Evolutionary conservation across 2,329 filamentous ascomycete genomes (phyloP), one percentile per base, ranked within the genome.

Genomic region (Achaetomium macrosporum): DNA sequence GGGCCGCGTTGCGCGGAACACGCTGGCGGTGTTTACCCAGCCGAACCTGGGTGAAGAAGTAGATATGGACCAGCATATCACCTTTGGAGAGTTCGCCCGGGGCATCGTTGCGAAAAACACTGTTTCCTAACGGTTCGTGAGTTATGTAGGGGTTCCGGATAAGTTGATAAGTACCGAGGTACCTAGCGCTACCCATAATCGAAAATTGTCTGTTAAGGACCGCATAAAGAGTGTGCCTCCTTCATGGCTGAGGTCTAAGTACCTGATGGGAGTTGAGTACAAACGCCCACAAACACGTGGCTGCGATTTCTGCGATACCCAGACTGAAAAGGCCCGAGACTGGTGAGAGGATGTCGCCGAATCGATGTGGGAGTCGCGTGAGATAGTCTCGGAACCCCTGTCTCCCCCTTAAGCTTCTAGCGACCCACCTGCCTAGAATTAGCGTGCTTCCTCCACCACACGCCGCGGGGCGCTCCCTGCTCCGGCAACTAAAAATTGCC

Each of bases 1-100:
- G 13, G 74, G 73, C 2, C 72, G 73, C 29, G 78, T 91, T 55
- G 87, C 87, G 29, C 75, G 87, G 54, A 97, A 97, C 71, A 99
- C 93, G 10, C 71, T 99, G 60, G 93, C 93, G 0, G 90, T 97
- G 10, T 99, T 97, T 66, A 99, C 92, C 54, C 93, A 99, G 77
- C 93, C 93, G 20, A 96, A 96, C 72, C 70, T 97, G 55, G 87
- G 81, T 62, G 88, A 91, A 61, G 79, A 83, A 70, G 85, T 92
- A 13, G 88, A 92, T 64, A 77, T 81, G 53, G 74, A 79, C 65
- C 76, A 82, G 62, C 77, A 80, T 36, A 75, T 83, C 52, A 86
- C 81, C 37, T 92, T 91, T 77, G 88, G 86, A 19, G 80, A 86
- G 63, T 90, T 91, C 74, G 87, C 87, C 3, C 69, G 79, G 48